Percentiles rank a stretch among this genome's conserved stretches.
These are phyloP conservation scores for Apiosordaria backusii DNA, from an alignment of 495 filamentous ascomycete species.

Conservation along the genomic window DNA sequence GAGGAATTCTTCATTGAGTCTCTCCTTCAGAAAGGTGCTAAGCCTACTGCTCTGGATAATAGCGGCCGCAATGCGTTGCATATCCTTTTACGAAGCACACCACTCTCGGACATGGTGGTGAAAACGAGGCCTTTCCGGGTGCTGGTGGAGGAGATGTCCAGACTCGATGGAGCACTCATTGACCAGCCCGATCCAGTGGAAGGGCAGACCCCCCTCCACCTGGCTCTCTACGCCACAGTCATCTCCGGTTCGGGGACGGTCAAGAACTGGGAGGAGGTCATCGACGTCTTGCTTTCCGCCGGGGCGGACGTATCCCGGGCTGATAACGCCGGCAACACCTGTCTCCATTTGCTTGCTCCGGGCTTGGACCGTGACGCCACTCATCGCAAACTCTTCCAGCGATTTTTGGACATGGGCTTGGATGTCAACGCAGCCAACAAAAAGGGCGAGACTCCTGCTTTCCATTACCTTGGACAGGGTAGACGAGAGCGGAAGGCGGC, in stretches of 20 bases:
- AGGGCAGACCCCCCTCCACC: constrained; percentile 17
- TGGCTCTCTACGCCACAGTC: constrained; percentile 10
- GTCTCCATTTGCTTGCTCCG: constrained; percentile 25
- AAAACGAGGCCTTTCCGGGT: not conserved
- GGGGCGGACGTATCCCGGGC: constrained; percentile 21
- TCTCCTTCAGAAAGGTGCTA: constrained; percentile 18
- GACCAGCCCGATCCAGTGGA: constrained; percentile 15
- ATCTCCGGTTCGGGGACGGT: not conserved
- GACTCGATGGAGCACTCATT: constrained; percentile 8
- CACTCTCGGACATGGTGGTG: not conserved
- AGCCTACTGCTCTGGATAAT: constrained; percentile 13
- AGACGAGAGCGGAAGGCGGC: not conserved
- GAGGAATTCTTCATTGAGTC: constrained; percentile 4
- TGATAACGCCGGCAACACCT: constrained; percentile 24
- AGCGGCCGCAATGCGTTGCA: constrained; percentile 19
- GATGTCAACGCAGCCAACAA: constrained; percentile 34
- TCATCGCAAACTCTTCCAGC: constrained; percentile 15
- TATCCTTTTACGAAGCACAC: not conserved
- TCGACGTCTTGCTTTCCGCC: constrained; percentile 18
- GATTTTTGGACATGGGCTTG: constrained; percentile 24
- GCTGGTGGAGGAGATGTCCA: not conserved
- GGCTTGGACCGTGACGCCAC: constrained; percentile 5
- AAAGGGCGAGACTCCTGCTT: constrained; percentile 33
- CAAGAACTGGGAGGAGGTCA: not conserved
- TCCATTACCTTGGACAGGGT: constrained; percentile 19